Percentiles rank a stretch among this genome's conserved stretches.
These are phyloP conservation scores for Elsinoe batatas DNA, from an alignment of 2,329 filamentous ascomycete genomes.

Conservation along the genomic window DNA sequence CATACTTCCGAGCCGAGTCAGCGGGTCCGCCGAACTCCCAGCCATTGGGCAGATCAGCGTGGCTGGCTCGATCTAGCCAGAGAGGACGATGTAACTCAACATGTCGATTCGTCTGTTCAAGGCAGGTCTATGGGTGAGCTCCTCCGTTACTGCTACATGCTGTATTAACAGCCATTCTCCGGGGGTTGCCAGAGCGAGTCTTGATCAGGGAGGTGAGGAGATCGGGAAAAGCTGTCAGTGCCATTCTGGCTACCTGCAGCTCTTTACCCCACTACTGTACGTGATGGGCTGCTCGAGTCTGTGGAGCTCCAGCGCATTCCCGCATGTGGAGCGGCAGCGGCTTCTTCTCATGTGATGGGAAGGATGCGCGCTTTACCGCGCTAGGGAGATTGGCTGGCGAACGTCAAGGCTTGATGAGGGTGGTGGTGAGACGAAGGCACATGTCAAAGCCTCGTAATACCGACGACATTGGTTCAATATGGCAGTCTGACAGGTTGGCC, in stretches of 20 bases:
- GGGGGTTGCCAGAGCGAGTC: not conserved
- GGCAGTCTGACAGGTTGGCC: too few species aligned
- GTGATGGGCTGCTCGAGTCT: not conserved
- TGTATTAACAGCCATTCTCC: not conserved
- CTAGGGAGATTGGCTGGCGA: not conserved
- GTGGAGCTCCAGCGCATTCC: not conserved
- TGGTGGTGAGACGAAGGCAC: not conserved
- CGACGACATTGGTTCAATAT: too few species aligned
- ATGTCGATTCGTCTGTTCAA: not conserved
- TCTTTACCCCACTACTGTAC: not conserved
- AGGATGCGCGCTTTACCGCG: not conserved
- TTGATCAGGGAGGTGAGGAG: not conserved
- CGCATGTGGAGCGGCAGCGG: conserved; percentile 4
- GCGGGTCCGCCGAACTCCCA: not conserved
- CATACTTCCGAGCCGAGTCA: conserved; percentile 3
- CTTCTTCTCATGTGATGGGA: conserved; percentile 4
- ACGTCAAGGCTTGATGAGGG: not conserved
- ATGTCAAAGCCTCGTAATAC: not conserved
- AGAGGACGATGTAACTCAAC: not conserved
- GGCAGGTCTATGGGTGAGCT: not conserved
- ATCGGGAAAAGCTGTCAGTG: not conserved
- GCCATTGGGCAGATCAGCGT: not conserved
- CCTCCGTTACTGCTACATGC: not conserved
- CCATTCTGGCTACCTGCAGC: not conserved
- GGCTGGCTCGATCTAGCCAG: not conserved